Evolutionary conservation across 495 filamentous ascomycete species (phyloP).

Genomic region (Daldinia decipiens): DNA sequence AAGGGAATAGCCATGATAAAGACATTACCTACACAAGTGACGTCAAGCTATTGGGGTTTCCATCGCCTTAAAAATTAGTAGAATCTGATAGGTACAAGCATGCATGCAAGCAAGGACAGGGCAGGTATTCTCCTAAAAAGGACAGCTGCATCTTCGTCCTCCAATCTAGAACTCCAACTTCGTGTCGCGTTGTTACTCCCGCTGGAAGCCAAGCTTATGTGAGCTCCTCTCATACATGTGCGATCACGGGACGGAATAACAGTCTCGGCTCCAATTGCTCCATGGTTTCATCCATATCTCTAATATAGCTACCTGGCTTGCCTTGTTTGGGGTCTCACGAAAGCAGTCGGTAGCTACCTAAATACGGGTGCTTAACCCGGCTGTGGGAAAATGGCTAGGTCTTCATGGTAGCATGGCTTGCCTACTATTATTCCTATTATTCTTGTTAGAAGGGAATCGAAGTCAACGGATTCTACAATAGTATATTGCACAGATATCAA

Average conservation of each 20-base stretch:
- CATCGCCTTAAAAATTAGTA: constrained; percentile 27
- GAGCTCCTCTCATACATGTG: background rate
- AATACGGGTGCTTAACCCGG: constrained; percentile 3
- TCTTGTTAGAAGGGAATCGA: background rate
- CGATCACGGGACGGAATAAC: constrained; percentile 6
- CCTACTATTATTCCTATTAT: background rate
- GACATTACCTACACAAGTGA: constrained; percentile 25
- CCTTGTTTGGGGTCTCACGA: background rate
- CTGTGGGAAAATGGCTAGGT: background rate
- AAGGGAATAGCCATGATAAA: constrained; percentile 7
- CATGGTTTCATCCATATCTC: constrained; percentile 4
- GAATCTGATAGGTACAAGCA: constrained; percentile 31
- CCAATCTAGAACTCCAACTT: constrained; percentile 21
- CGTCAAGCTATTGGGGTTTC: constrained; percentile 28
- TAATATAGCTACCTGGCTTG: constrained; percentile 1
- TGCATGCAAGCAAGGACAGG: constrained; percentile 23
- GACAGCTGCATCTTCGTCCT: constrained; percentile 25
- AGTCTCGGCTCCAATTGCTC: constrained; percentile 16
- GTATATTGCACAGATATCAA: background rate
- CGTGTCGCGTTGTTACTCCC: constrained; percentile 2
- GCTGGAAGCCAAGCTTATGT: constrained; percentile 23
- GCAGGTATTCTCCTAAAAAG: constrained; percentile 16
- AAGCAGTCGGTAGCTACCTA: background rate
- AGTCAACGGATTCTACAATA: too few species aligned
- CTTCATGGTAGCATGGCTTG: background rate